phyloP scores from a whole-genome alignment of 441 rosid species.

The Gossypium lobatum region DNA sequence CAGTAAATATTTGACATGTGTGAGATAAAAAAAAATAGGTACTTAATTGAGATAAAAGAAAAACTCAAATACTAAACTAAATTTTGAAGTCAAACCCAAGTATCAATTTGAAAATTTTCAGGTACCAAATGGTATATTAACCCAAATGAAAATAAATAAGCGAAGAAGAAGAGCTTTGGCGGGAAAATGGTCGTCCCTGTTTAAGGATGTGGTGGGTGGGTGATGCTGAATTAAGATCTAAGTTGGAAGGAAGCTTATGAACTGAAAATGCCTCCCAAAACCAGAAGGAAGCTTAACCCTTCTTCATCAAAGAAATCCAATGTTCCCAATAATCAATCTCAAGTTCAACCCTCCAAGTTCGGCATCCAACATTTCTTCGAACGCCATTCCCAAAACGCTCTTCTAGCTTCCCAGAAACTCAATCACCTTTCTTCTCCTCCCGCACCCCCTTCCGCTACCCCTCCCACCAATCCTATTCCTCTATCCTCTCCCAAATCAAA shows the following conservation, averaged over 20 bases:
- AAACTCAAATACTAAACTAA: no score
- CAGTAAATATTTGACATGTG: no score
- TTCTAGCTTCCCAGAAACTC: constrained; percentile 13
- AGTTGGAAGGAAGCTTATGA: background rate
- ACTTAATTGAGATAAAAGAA: no score
- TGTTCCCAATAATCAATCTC: constrained; percentile 30
- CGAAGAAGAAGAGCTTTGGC: background rate
- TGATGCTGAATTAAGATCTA: background rate
- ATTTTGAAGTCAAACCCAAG: no score
- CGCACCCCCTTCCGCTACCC: constrained; percentile 14
- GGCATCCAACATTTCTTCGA: constrained; percentile 92
- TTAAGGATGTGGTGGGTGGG: background rate
- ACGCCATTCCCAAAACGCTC: constrained; percentile 60
- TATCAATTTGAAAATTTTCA: no score
- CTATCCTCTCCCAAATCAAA: background rate
- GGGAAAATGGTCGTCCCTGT: background rate
- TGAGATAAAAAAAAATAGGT: no score
- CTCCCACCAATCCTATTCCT: background rate
- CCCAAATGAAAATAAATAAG: background rate
- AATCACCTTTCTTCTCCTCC: constrained; percentile 5
- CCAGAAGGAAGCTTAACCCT: constrained; percentile 58
- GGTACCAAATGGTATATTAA: background rate
- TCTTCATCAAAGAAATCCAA: constrained; percentile 33
- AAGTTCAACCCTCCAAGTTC: constrained; percentile 45
- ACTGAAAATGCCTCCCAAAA: constrained; percentile 53